These are phyloP conservation scores for Rosa persica DNA, from an alignment of 306 rosid species.

Conservation along the genomic window DNA sequence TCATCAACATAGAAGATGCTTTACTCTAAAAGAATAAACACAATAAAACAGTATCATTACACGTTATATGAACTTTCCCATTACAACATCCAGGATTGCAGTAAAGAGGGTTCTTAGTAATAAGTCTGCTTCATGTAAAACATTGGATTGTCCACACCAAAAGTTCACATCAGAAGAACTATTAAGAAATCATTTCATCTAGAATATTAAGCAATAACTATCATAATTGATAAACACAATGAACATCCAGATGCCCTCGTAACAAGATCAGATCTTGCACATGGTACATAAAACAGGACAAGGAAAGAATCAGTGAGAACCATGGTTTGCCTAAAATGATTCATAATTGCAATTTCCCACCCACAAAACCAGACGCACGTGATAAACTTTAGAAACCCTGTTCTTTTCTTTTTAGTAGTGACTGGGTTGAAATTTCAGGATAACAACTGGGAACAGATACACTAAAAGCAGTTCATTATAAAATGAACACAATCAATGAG, in stretches of 20 bases:
- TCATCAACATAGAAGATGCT: constrained; percentile 12
- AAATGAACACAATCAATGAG: background rate
- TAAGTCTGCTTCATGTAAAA: background rate
- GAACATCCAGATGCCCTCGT: background rate
- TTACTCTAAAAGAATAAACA: constrained; percentile 17
- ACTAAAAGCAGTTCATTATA: background rate
- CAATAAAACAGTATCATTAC: background rate
- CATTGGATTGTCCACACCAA: background rate
- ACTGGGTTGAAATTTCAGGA: constrained; percentile 7
- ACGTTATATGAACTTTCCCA: background rate
- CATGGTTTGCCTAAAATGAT: background rate
- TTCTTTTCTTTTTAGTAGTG: background rate
- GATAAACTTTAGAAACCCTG: background rate
- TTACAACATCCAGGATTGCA: background rate
- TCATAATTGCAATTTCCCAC: background rate
- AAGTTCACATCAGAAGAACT: background rate
- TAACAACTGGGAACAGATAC: background rate
- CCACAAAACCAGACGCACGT: background rate
- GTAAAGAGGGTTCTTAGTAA: background rate
- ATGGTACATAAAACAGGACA: background rate
- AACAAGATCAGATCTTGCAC: background rate
- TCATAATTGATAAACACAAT: background rate
- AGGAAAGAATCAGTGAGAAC: background rate
- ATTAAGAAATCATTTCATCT: background rate
- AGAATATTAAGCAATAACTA: background rate